Base-by-base conservation (phyloP, 2,329 filamentous ascomycete genomes). In the Stagonosporopsis rhizophila region DNA sequence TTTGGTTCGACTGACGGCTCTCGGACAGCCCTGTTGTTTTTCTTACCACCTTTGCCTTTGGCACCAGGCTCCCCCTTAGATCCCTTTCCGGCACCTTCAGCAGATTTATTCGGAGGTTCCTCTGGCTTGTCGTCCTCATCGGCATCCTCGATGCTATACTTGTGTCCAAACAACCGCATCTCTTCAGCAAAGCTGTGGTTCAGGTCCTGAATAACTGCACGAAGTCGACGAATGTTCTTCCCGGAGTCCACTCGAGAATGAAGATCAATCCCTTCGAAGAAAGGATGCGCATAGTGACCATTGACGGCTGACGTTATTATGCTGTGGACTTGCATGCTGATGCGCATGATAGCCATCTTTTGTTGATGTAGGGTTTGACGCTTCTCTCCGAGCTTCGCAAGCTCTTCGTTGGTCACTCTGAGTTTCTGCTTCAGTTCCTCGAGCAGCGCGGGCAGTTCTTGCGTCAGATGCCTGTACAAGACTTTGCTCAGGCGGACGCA, bases 151-250 rank as follows among this genome's bases (percentile, higher is more conserved):
- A 51, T 44, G 2, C 12, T n/a, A 22, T 20, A 51, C 22, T 19
- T 42, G 14, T 51, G 48, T 4, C 48, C 48, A 2, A 30, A 11
- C 17, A 38, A 8, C 5, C 32, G 49, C 49, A 52, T 52, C 3
- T 27, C 14, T 6, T 38, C 17, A 2, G 49, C 40, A 11, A 52
- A 52, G 0, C 3, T 4, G 7, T 9, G 12, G 34, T 52, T 52
- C 0, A 28, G 25, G 6, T 52, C 4, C 34, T 52, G 49, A 22
- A 52, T 12, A 4, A 52, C 49, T 2, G 49, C 40, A 1, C 49
- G 49, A 23, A 52, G 34, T 1, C 49, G 23, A 5, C 41, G 49
- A 14, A 52, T 34, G 34, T 52, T 52, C 6, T 17, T 8, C 1
- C 2, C 1, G 6, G 49, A 38, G 11, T 52, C 41, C 9, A 52